Percentiles rank a stretch among this genome's conserved stretches.
Conservation (phyloP, 139 green algal genomes). For the Volvox africanus region DNA sequence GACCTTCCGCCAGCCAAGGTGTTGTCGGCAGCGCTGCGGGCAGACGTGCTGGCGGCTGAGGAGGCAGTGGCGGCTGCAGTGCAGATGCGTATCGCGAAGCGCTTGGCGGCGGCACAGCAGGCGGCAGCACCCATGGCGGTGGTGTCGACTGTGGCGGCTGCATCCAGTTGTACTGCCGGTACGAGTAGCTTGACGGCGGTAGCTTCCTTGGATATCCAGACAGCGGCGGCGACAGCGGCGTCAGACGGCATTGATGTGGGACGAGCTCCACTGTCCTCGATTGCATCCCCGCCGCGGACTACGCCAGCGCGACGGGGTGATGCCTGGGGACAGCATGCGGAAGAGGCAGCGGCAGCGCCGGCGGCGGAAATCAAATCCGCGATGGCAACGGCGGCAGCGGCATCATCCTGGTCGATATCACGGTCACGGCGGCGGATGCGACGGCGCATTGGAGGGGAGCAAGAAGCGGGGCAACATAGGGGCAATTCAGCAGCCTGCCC, state of each 20-base stretch:
- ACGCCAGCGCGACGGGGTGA: too few species aligned
- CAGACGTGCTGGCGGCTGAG: background rate
- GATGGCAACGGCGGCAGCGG: too few species aligned
- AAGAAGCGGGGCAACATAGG: too few species aligned
- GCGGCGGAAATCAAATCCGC: background rate
- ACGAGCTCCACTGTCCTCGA: too few species aligned
- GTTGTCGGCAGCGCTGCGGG: background rate
- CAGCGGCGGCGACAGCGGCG: too few species aligned
- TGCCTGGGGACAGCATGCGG: too few species aligned
- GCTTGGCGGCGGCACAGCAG: background rate
- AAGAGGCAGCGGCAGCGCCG: background rate
- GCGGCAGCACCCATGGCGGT: background rate
- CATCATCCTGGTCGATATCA: too few species aligned
- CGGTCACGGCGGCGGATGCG: background rate
- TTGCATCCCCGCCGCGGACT: too few species aligned
- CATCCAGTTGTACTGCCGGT: background rate
- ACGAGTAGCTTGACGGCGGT: too few species aligned
- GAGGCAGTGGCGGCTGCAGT: background rate
- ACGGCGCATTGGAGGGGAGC: background rate
- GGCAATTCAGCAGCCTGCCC: too few species aligned
- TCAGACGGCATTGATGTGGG: too few species aligned
- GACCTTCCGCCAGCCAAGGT: background rate
- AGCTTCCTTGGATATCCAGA: too few species aligned
- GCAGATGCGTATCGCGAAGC: background rate
- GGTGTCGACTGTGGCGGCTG: background rate